These are phyloP conservation scores for Flaveria trinervia DNA, from an alignment of 129 eudicot genomes.

Conservation along the genomic window DNA sequence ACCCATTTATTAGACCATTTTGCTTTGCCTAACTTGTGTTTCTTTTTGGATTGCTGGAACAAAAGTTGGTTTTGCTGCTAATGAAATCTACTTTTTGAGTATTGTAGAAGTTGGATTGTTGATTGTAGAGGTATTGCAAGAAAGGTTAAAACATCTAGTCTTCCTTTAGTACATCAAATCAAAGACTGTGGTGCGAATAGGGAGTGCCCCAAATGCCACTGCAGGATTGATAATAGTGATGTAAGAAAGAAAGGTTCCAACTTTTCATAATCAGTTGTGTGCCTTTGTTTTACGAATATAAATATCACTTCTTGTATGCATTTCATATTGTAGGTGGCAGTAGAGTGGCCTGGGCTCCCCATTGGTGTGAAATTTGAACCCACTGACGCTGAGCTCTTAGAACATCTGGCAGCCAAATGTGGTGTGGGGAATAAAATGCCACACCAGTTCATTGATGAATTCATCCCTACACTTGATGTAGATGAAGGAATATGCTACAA, in stretches of 20 bases:
- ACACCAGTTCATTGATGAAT: slow-evolving; percentile 75
- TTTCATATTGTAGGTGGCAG: slow-evolving; percentile 48
- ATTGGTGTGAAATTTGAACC: slow-evolving; percentile 93
- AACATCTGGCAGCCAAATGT: slow-evolving; percentile 76
- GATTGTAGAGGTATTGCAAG: slow-evolving; percentile 60
- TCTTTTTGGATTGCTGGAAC: background rate
- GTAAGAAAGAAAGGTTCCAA: slow-evolving; percentile 57
- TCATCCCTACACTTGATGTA: slow-evolving; percentile 74
- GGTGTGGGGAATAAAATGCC: slow-evolving; percentile 54
- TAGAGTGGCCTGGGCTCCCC: slow-evolving; percentile 89
- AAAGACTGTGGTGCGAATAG: slow-evolving; percentile 74
- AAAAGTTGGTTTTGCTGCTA: slow-evolving; percentile 15
- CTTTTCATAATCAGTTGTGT: background rate
- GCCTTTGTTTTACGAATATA: background rate
- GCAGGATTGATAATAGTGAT: slow-evolving; percentile 67
- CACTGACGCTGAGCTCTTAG: slow-evolving; percentile 72
- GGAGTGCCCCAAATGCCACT: slow-evolving; percentile 80
- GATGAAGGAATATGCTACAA: slow-evolving; percentile 79
- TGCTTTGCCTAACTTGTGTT: background rate
- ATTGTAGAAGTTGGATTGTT: slow-evolving; percentile 78
- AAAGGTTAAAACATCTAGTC: slow-evolving; percentile 66
- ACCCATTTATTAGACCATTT: background rate
- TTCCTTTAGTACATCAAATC: slow-evolving; percentile 49
- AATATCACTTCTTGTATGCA: slow-evolving; percentile 13
- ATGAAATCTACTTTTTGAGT: slow-evolving; percentile 4